Conservation (phyloP, 2,329 filamentous ascomycete species). For the Bisporella sp. region DNA sequence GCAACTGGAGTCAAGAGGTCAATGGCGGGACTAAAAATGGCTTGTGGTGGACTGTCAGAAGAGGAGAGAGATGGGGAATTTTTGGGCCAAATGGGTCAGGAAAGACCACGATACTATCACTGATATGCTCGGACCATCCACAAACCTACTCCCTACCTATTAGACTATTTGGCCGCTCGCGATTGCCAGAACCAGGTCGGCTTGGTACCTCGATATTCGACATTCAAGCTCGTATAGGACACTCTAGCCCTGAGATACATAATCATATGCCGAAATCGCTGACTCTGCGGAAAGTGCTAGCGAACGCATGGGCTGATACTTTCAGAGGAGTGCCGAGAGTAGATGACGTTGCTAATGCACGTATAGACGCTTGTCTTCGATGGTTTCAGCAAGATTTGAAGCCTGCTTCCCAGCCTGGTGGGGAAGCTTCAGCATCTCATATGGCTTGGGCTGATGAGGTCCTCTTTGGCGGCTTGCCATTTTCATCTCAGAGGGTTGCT, state of each 20-base stretch:
- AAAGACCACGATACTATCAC: conserved; percentile 87
- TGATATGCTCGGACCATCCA: conserved; percentile 93
- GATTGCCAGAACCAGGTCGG: conserved; percentile 61
- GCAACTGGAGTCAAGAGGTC: conserved; percentile 64
- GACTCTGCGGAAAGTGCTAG: conserved; percentile 65
- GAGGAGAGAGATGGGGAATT: conserved; percentile 83
- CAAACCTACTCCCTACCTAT: conserved; percentile 89
- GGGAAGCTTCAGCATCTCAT: neutral
- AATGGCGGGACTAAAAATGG: conserved; percentile 45
- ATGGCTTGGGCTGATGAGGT: conserved; percentile 57
- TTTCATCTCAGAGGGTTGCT: conserved; percentile 76
- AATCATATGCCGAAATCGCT: conserved; percentile 80
- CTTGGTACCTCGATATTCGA: conserved; percentile 86
- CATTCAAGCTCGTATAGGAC: conserved; percentile 81
- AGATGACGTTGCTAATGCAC: conserved; percentile 43
- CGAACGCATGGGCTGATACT: conserved; percentile 87
- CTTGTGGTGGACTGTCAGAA: conserved; percentile 73
- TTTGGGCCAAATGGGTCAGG: conserved; percentile 93
- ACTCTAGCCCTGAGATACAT: conserved; percentile 91
- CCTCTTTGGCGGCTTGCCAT: conserved; percentile 67
- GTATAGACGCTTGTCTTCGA: conserved; percentile 61
- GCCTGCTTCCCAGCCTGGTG: conserved; percentile 20
- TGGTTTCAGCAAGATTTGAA: conserved; percentile 80
- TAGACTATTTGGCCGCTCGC: conserved; percentile 73
- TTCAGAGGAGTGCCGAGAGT: conserved; percentile 56